phyloP scores from a whole-genome alignment of 441 rosid genomes.

The Manihot esculenta region DNA sequence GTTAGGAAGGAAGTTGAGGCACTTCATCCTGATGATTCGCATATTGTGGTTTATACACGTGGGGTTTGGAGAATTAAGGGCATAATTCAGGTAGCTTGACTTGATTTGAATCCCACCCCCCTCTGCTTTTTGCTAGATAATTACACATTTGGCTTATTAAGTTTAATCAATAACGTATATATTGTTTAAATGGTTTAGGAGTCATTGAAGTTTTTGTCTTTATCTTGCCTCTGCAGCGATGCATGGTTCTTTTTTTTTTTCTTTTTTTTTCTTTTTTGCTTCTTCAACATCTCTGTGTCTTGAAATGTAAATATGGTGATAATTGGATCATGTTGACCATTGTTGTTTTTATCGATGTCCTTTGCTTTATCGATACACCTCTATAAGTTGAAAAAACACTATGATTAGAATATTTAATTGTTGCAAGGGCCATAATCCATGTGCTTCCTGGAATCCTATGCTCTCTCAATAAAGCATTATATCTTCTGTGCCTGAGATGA shows the following conservation, averaged over 20 bases:
- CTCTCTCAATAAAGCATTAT: constrained; percentile 27
- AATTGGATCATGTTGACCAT: background rate
- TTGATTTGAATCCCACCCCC: background rate
- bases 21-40: constrained; percentile 91
- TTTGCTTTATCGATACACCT: constrained; percentile 16
- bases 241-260: background rate
- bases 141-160: constrained; percentile 6
- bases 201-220: background rate
- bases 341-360: background rate
- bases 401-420: too few species aligned
- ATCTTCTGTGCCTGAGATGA: constrained; percentile 36
- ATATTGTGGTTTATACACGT: constrained; percentile 62
- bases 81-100: constrained; percentile 83
- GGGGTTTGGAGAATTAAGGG: constrained; percentile 99
- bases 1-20: constrained; percentile 86
- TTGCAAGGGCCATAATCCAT: background rate
- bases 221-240: background rate
- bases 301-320: background rate
- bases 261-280: background rate
- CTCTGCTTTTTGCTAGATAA: background rate
- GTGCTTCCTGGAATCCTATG: constrained; percentile 40
- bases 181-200: constrained; percentile 3
- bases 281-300: constrained; percentile 1
- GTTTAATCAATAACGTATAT: background rate
- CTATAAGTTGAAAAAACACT: too few species aligned